phyloP scores from a whole-genome alignment of 257 asterid genomes.

The Solanum pennellii region DNA sequence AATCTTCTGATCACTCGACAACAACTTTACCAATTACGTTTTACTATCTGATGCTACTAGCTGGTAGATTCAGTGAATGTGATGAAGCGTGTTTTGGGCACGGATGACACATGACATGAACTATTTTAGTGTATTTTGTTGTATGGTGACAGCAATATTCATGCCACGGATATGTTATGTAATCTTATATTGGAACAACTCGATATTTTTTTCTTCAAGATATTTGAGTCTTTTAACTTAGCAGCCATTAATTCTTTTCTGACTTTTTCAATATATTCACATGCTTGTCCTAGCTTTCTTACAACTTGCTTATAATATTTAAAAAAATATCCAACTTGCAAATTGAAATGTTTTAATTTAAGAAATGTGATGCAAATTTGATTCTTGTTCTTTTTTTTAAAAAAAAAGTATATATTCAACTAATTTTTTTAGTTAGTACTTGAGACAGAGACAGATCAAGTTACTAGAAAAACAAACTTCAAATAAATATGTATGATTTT shows the following conservation, averaged over 20 bases:
- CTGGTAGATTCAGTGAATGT: not conserved
- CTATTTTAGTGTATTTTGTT: not conserved
- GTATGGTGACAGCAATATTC: not conserved
- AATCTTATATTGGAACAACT: not conserved
- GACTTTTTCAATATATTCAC: not conserved
- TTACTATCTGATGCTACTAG: too few relatives aligned
- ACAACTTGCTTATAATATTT: not conserved
- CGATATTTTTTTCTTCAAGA: not conserved
- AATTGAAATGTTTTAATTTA: not conserved
- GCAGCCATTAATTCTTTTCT: not conserved
- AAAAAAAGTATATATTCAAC: not conserved
- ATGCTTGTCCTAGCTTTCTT: not conserved
- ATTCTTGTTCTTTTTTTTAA: too few relatives aligned
- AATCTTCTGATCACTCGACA: not conserved
- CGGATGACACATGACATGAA: not conserved
- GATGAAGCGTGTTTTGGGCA: not conserved
- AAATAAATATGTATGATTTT: too few relatives aligned
- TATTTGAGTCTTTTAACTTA: not conserved
- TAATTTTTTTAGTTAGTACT: too few relatives aligned
- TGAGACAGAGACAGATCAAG: too few relatives aligned
- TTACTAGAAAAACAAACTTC: too few relatives aligned
- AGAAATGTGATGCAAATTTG: not conserved
- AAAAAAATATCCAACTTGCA: not conserved
- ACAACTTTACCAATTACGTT: not conserved
- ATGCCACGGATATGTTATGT: not conserved